Evolutionary conservation across 345 rosid genomes (phyloP), one percentile per base, ranked within the genome.

Genomic region (Hevea brasiliensis): DNA sequence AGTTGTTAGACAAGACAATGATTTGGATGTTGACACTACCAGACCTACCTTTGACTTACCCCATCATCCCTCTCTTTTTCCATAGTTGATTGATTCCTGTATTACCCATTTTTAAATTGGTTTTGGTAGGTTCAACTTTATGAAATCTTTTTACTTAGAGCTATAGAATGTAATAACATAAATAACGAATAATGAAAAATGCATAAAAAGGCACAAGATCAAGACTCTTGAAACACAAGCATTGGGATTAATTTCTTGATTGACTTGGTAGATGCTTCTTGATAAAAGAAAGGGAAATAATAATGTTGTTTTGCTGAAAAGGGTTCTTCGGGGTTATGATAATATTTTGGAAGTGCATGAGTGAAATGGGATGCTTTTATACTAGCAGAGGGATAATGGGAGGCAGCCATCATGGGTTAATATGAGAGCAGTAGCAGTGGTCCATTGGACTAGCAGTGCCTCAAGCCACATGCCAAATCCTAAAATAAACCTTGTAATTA

Each of bases 351-450:
- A 8, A 42, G 66, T 51, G 75, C 68, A 67, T 54, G n/a, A n/a
- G n/a, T n/a, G n/a, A n/a, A n/a, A n/a, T n/a, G 65, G 64, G 68
- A 70, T 78, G 14, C 27, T 72, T 79, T 47, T 72, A 50, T 60
- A n/a, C 20, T 42, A 4, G 18, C 11, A 41, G 61, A 67, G 67
- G 53, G 65, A 71, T 48, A 56, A 77, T 77, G 84, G 85, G 85
- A 73, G 81, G 78, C 87, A 84, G 74, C 85, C 77, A 81, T 79
- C 57, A 84, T 84, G 69, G 69, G 71, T 53, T 73, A 66, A 65
- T 71, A 23, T 67, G 56, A 37, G 53, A 66, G n/a, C n/a, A 6
- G 57, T 6, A 54, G 55, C 44, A 8, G 65, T 65, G 69, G 75
- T n/a, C n/a, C n/a, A n/a, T n/a, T n/a, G n/a, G n/a, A n/a, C n/a